These are phyloP conservation scores for Elsinoe batatas DNA, from an alignment of 2,329 filamentous ascomycete species.

Conservation along the genomic window DNA sequence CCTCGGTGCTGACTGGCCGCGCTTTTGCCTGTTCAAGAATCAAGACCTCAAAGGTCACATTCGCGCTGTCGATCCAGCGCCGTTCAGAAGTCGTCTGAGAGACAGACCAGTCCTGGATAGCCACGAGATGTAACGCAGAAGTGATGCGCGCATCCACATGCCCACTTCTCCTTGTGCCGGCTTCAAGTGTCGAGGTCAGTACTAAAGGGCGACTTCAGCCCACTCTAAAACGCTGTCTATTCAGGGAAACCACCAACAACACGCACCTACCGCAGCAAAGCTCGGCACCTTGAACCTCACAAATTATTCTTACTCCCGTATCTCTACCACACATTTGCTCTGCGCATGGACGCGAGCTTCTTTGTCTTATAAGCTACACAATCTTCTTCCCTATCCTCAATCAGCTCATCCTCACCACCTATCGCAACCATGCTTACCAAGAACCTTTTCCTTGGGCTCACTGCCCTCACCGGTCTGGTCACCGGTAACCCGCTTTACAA, in stretches of 20 bases:
- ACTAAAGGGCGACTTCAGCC: conserved; percentile 1
- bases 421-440: conserved; percentile 11
- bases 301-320: background rate
- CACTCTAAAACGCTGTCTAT: background rate
- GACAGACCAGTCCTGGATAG: background rate
- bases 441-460: conserved; percentile 8
- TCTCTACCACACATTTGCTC: background rate
- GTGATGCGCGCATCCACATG: conserved; percentile 8
- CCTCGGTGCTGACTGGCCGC: conserved; percentile 1
- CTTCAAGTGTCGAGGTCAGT: background rate
- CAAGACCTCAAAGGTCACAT: conserved; percentile 5
- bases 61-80: background rate
- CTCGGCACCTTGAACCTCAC: background rate
- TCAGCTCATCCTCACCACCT: background rate
- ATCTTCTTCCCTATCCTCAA: conserved; percentile 4
- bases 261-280: background rate
- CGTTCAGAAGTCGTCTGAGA: background rate
- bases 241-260: background rate
- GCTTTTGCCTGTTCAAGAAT: conserved; percentile 10
- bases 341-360: conserved; percentile 1
- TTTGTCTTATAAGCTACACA: conserved; percentile 7
- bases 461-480: conserved; percentile 7
- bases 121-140: conserved; percentile 1
- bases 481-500: conserved; percentile 11
- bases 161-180: background rate